A percentile compares a stretch with the other conserved stretches of the same genome.
Evolutionary conservation across 805 yeast genomes (phyloP).

Genomic region (Hanseniaspora lindneri): DNA sequence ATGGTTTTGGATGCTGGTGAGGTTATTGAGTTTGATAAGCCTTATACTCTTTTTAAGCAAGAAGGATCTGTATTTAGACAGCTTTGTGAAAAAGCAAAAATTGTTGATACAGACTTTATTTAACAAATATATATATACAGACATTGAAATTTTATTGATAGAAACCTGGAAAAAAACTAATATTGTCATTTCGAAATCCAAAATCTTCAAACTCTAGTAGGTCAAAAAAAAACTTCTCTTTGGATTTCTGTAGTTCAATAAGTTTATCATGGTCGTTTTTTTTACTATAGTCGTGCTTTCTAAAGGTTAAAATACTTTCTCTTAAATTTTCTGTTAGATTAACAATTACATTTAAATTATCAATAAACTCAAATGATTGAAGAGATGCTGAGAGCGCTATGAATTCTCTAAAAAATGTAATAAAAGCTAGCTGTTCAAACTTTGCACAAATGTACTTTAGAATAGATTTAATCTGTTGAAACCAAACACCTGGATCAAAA

Average conservation of each 20-base stretch:
- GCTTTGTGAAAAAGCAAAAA: conserved; percentile 37
- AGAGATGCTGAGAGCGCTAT: background rate
- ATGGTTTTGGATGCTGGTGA: conserved; percentile 45
- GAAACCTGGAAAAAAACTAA: background rate
- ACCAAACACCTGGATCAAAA: background rate
- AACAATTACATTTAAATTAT: background rate
- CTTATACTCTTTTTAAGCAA: conserved; percentile 34
- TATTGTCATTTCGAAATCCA: background rate
- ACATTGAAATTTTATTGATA: background rate
- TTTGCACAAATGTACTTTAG: background rate
- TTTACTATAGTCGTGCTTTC: background rate
- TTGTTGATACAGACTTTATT: conserved; percentile 3
- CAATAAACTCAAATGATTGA: background rate
- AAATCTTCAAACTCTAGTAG: background rate
- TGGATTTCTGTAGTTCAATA: background rate
- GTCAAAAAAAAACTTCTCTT: background rate
- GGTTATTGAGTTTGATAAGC: conserved; percentile 40
- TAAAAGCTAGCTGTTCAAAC: background rate
- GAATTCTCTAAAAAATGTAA: background rate
- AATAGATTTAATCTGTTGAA: background rate
- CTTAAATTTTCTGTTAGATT: background rate
- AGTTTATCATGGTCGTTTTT: background rate
- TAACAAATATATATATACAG: too few species aligned
- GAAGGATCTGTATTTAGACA: conserved; percentile 36
- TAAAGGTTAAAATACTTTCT: background rate